Evolutionary conservation across 192 early-diverging fungal species (phyloP).

Genomic region (Gryganskiella cystojenkinii): DNA sequence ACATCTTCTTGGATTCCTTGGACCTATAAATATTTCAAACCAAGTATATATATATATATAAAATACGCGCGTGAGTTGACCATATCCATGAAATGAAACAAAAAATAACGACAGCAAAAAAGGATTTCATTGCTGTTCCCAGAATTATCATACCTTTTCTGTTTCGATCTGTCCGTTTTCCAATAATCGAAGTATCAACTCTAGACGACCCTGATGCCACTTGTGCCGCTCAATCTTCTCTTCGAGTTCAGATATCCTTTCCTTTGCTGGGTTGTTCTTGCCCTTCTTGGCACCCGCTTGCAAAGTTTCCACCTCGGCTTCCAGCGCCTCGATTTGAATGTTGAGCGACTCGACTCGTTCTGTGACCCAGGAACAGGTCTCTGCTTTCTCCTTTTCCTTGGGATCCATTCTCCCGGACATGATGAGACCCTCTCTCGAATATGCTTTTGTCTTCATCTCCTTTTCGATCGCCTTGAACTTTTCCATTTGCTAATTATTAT

Average conservation of each 20-base stretch:
- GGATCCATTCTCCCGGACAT: conserved; percentile 89
- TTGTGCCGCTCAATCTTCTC: conserved; percentile 89
- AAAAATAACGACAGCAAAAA: neutral
- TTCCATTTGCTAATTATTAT: conserved; percentile 89
- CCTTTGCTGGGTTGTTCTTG: conserved; percentile 85
- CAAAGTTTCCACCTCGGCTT: conserved; percentile 88
- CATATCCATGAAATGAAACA: neutral
- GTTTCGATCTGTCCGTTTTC: conserved; percentile 91
- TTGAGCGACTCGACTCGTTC: conserved; percentile 84
- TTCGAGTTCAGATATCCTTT: conserved; percentile 77
- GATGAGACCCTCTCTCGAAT: conserved; percentile 93
- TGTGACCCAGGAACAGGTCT: conserved; percentile 87
- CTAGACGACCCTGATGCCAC: conserved; percentile 89
- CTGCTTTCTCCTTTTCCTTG: conserved; percentile 91
- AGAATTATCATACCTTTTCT: conserved; percentile 72
- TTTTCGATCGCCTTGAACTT: conserved; percentile 97
- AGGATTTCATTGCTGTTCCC: neutral
- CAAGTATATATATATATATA: neutral
- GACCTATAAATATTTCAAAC: no score
- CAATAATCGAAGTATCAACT: conserved; percentile 91
- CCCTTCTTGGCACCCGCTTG: conserved; percentile 75
- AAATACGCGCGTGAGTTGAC: neutral
- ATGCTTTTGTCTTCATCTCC: conserved; percentile 99
- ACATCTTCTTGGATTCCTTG: conserved; percentile 89
- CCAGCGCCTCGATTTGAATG: conserved; percentile 92